Conservation (phyloP, 2,329 filamentous ascomycete species). For the Metarhizium rileyi region DNA sequence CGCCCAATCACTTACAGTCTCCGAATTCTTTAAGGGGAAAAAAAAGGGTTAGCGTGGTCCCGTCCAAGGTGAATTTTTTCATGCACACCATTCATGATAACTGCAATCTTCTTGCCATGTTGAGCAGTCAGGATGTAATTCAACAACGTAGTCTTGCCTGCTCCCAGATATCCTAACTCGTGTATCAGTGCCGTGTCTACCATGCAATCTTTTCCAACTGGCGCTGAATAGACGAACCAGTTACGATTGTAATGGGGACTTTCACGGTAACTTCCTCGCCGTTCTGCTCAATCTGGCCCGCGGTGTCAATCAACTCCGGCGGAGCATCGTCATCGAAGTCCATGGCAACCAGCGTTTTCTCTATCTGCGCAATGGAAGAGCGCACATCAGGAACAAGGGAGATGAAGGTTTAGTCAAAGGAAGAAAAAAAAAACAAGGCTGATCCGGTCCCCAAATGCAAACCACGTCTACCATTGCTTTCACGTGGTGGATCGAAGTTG, state of each 20-base stretch:
- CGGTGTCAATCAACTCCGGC: slow-evolving; percentile 50
- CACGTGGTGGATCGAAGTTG: background rate
- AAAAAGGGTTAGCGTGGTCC: background rate
- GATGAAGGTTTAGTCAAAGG: background rate
- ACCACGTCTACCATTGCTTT: background rate
- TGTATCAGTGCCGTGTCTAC: background rate
- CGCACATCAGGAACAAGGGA: background rate
- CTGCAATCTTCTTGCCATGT: slow-evolving; percentile 95
- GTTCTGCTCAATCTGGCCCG: slow-evolving; percentile 27
- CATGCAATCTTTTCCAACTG: background rate
- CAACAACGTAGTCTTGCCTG: slow-evolving; percentile 88
- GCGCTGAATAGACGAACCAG: slow-evolving; percentile 37
- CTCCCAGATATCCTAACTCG: slow-evolving; percentile 75
- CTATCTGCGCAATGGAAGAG: background rate
- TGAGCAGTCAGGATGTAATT: slow-evolving; percentile 94
- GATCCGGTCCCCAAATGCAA: background rate
- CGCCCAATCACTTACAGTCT: slow-evolving; percentile 50
- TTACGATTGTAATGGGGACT: slow-evolving; percentile 79
- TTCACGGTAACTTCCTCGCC: slow-evolving; percentile 43
- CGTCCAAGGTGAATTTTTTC: background rate
- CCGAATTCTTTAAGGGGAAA: slow-evolving; percentile 54
- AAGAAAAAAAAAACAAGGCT: background rate
- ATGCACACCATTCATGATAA: slow-evolving; percentile 74
- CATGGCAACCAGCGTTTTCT: slow-evolving; percentile 30
- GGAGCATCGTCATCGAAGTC: slow-evolving; percentile 58